phyloP scores from a whole-genome alignment of 2,329 filamentous ascomycete species.

The Arachnomyces sp. region DNA sequence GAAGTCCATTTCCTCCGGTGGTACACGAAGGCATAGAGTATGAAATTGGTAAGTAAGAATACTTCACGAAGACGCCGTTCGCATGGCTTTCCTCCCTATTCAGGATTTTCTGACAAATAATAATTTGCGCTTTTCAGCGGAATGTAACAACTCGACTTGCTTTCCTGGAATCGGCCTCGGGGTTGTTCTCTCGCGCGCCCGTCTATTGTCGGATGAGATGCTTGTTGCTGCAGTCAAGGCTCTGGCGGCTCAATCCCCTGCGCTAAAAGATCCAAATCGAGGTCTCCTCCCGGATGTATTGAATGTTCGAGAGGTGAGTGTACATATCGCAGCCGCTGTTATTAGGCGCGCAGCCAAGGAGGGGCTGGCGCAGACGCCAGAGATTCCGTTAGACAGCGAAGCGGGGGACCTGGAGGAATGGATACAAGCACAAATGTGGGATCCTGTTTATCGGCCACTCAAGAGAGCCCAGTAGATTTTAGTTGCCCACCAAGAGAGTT shows the following conservation, averaged over 20 bases:
- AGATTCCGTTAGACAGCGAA: slow-evolving; percentile 49
- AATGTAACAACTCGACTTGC: slow-evolving; percentile 82
- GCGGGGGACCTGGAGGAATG: slow-evolving; percentile 28
- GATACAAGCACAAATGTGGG: slow-evolving; percentile 38
- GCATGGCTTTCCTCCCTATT: slow-evolving; percentile 12
- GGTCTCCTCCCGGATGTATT: slow-evolving; percentile 70
- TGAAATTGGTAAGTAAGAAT: slow-evolving; percentile 42
- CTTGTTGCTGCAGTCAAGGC: slow-evolving; percentile 72
- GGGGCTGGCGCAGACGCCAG: slow-evolving; percentile 55
- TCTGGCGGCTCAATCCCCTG: slow-evolving; percentile 64
- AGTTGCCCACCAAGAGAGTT: no score
- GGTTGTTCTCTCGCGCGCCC: slow-evolving; percentile 61
- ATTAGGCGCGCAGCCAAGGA: slow-evolving; percentile 65
- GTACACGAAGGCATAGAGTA: slow-evolving; percentile 48
- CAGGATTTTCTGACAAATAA: slow-evolving; percentile 23
- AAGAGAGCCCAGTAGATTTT: slow-evolving; percentile 5
- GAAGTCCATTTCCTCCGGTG: slow-evolving; percentile 73
- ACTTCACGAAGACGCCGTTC: background rate
- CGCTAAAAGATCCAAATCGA: slow-evolving; percentile 55
- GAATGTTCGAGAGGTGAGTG: slow-evolving; percentile 66
- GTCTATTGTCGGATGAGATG: slow-evolving; percentile 65
- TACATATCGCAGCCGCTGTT: slow-evolving; percentile 67
- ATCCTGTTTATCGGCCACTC: slow-evolving; percentile 28
- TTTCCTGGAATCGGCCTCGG: slow-evolving; percentile 84
- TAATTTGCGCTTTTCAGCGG: slow-evolving; percentile 46